Evolutionary conservation across 148 eudicot genomes (phyloP).

Genomic region (Tetragonia tetragonoides): DNA sequence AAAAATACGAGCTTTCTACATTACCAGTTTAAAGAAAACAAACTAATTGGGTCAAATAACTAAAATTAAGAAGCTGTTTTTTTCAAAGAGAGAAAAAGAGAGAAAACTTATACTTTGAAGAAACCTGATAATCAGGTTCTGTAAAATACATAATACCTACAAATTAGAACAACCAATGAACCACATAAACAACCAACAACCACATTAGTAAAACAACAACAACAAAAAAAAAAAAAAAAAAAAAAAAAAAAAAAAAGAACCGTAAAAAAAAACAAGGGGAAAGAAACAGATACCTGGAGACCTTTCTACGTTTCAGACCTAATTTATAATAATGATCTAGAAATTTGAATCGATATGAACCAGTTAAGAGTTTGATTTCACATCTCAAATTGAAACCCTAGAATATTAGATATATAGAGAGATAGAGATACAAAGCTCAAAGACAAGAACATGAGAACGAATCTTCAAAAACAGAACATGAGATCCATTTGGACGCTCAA

Average conservation of each 20-base stretch:
- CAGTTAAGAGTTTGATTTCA: too few relatives aligned
- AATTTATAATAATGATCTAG: too few relatives aligned
- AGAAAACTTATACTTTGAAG: constrained; percentile 33
- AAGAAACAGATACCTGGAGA: too few relatives aligned
- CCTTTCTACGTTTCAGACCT: too few relatives aligned
- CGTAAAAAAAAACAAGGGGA: neutral
- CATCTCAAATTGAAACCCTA: too few relatives aligned
- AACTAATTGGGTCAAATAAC: neutral
- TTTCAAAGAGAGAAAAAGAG: neutral
- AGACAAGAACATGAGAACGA: too few relatives aligned
- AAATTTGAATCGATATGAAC: too few relatives aligned
- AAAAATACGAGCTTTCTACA: constrained; percentile 84
- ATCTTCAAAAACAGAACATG: too few relatives aligned
- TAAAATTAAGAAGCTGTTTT: neutral
- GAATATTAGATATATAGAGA: too few relatives aligned
- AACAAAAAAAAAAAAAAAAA: neutral
- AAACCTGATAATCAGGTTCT: constrained; percentile 51
- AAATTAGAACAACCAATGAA: neutral
- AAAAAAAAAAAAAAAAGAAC: neutral
- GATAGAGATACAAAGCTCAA: too few relatives aligned
- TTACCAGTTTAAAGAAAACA: neutral
- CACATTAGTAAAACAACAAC: neutral
- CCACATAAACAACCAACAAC: neutral
- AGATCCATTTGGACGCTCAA: too few relatives aligned
- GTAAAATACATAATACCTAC: neutral